Evolutionary conservation across 78 protist species (phyloP), one percentile per base, ranked within the genome.

Genomic region (Tieghemostelium lacteum): DNA sequence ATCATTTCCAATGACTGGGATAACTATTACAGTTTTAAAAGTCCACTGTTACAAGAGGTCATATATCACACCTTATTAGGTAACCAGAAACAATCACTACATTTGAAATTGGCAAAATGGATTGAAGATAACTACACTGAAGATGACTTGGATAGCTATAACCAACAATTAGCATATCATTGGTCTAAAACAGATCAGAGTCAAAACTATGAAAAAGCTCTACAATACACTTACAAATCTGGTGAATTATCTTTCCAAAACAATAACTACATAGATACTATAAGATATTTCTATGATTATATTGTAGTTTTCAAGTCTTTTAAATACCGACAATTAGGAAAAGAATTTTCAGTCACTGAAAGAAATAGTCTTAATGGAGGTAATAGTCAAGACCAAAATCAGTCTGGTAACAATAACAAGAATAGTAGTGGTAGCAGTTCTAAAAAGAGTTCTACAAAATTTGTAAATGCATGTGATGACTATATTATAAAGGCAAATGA

Each of bases 61-160:
- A 33, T 65, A n/a, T 77, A 77, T 22, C 63, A 65, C 61, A 40
- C 49, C 14, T 54, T 77, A 55, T 12, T 77, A 22, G 31, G 10
- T 19, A 16, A 37, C 4, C 88, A 77, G 37, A 36, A 66, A 50
- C 74, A 65, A 28, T 34, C 74, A 19, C 37, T 54, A 17, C 88
- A 77, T 54, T 71, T 60, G 17, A 77, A 39, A 60, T 34, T 77
- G 16, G 88, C 88, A 33, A 55, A 65, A 34, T 77, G 88, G 88
- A 65, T 77, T 5, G 88, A 77, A 28, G 65, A 77, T 8, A 77
- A 65, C 26, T 77, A 77, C 39, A 65, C 33, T 22, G 34, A 37
- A 4, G 40, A 50, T 26, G 74, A 64, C 8, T 19, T 77, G 16
- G 19, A 26, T 14, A 28, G 14, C 0, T 77, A 77, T 36, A 36